Percentiles rank a stretch among this genome's conserved stretches.
Conservation (phyloP, 1,139 yeast species). For the Fermentozyma sake region DNA sequence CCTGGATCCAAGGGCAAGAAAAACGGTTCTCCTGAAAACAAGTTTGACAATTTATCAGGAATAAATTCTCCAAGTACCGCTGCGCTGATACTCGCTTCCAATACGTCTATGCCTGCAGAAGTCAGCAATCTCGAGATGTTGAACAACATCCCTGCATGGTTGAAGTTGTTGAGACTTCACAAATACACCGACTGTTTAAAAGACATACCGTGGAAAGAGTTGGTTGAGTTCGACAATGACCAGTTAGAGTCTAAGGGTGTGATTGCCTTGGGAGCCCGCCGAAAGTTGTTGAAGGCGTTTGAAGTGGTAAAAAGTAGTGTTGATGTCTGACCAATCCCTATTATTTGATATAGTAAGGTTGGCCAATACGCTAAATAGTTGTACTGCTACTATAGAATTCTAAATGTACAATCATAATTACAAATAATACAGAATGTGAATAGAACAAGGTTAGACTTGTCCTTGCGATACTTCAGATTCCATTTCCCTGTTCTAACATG, state of each 20-base stretch:
- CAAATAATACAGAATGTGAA: too few relatives aligned
- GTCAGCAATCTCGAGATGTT: slow-evolving; percentile 61
- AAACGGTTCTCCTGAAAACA: slow-evolving; percentile 7
- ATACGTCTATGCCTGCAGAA: slow-evolving; percentile 51
- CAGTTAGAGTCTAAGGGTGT: slow-evolving; percentile 79
- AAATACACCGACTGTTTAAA: slow-evolving; percentile 85
- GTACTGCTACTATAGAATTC: too few relatives aligned
- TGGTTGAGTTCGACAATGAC: slow-evolving; percentile 66
- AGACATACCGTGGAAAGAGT: slow-evolving; percentile 72
- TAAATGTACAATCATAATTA: too few relatives aligned
- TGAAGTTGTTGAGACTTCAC: slow-evolving; percentile 82
- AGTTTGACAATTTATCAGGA: slow-evolving; percentile 11
- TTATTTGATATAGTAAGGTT: slow-evolving; percentile 8
- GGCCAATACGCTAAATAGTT: too few relatives aligned
- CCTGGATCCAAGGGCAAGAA: slow-evolving; percentile 2
- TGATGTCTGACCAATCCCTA: too few relatives aligned
- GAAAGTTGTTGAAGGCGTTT: slow-evolving; percentile 88
- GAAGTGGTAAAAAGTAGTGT: slow-evolving; percentile 54
- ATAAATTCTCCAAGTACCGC: slow-evolving; percentile 9
- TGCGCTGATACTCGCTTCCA: slow-evolving; percentile 16
- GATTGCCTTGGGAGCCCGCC: slow-evolving; percentile 89
- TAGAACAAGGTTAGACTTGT: too few relatives aligned
- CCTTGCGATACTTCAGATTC: too few relatives aligned
- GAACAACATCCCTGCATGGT: slow-evolving; percentile 86
- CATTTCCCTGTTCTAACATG: too few relatives aligned